Conservation (phyloP, 495 filamentous ascomycete genomes). For the Physcia stellaris region DNA sequence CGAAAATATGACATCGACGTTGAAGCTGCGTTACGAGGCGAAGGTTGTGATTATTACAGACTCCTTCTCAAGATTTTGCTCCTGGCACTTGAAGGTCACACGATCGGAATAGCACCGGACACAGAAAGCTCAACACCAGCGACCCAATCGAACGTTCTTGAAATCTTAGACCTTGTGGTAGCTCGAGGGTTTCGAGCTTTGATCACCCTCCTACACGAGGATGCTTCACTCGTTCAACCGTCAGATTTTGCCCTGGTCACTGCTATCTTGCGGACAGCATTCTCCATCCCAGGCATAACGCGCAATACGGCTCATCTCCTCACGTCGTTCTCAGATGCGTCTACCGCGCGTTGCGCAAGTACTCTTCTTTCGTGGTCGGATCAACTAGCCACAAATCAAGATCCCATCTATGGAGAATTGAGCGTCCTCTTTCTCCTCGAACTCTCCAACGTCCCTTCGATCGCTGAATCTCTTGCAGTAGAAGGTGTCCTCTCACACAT, state of each 20-base stretch:
- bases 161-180: conserved; percentile 65
- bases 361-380: conserved; percentile 93
- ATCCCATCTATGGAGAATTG: conserved; percentile 90
- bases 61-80: conserved; percentile 74
- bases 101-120: conserved; percentile 5
- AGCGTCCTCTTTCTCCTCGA: conserved; percentile 78
- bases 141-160: conserved; percentile 28
- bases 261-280: conserved; percentile 70
- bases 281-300: conserved; percentile 56
- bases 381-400: conserved; percentile 53
- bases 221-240: conserved; percentile 37
- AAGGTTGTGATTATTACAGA: conserved; percentile 63
- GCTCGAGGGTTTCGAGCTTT: conserved; percentile 67
- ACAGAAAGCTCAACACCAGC: conserved; percentile 7
- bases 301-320: conserved; percentile 47
- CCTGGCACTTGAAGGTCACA: conserved; percentile 57
- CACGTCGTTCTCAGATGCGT: conserved; percentile 46
- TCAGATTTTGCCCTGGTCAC: conserved; percentile 77
- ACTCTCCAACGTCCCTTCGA: conserved; percentile 61
- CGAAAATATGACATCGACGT: conserved; percentile 50
- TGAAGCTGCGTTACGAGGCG: conserved; percentile 40
- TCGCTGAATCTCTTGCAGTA: conserved; percentile 81
- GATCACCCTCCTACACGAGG: conserved; percentile 56
- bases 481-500: conserved; percentile 70
- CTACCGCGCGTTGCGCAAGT: conserved; percentile 62